Conservation (phyloP, 768 basidiomycete genomes). For the Tylopilus subfusipes region DNA sequence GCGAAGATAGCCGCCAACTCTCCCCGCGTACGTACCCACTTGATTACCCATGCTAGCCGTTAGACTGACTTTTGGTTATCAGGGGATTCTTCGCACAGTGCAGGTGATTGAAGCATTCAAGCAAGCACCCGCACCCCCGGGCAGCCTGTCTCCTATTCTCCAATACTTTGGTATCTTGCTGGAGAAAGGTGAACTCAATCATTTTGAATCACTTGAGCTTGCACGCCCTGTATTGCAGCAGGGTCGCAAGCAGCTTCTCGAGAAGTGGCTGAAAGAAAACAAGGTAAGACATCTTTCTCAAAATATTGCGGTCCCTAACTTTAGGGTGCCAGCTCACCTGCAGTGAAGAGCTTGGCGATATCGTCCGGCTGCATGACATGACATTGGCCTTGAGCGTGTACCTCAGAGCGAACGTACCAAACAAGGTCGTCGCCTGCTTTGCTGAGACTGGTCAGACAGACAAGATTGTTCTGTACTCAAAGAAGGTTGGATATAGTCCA, state of each 20-base stretch:
- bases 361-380: constrained; percentile 93
- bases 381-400: constrained; percentile 97
- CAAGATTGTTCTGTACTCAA: constrained; percentile 96
- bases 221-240: constrained; percentile 95
- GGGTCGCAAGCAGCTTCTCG: constrained; percentile 92
- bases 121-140: constrained; percentile 83
- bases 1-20: constrained; percentile 98
- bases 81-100: constrained; percentile 93
- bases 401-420: constrained; percentile 94
- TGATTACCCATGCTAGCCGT: background rate
- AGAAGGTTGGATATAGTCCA: constrained; percentile 92
- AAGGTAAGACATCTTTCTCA: constrained; percentile 52
- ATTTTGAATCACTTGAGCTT: constrained; percentile 91
- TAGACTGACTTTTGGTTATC: constrained; percentile 5
- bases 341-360: constrained; percentile 96
- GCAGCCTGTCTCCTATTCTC: constrained; percentile 90
- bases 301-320: constrained; percentile 15
- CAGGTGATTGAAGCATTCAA: constrained; percentile 99
- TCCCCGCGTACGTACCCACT: constrained; percentile 60
- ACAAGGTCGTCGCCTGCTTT: constrained; percentile 98
- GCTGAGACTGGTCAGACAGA: constrained; percentile 98
- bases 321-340: constrained; percentile 73
- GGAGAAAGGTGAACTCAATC: constrained; percentile 97
- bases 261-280: constrained; percentile 99
- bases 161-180: constrained; percentile 99